Evolutionary conservation across 805 yeast genomes (phyloP), one percentile per base, ranked within the genome.

Genomic region (Brettanomyces sp.): DNA sequence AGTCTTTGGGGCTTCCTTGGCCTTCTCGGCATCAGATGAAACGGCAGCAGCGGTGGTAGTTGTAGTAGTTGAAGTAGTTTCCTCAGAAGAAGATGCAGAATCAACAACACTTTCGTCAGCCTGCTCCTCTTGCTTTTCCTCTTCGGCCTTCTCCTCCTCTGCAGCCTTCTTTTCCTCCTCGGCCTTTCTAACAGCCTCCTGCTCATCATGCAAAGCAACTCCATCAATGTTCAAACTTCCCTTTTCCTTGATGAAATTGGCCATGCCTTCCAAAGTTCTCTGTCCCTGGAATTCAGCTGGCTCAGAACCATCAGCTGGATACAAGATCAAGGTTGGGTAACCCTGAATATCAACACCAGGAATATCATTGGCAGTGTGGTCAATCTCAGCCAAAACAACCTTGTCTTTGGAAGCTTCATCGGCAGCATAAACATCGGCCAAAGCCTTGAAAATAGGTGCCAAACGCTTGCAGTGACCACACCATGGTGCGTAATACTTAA

Each of bases 401-500:
- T 80, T 73, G 45, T 68, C 68, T 45, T 67, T 63, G 43, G 72
- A 70, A 41, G 64, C 70, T 22, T 66, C 59, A 59, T 80, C 79
- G 44, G 73, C 64, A 49, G 69, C 71, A 66, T 74, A 85, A 45
- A 83, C 57, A 43, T 70, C 80, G 44, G 91, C 97, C 53, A 93
- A 77, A 62, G 90, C 93, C 63, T 86, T 95, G 73, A 80, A 91
- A 48, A 72, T 74, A 60, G 96, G 96, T 44, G 91, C 91, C 64
- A 89, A 74, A 67, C 77, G 85, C 74, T 87, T 88, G 74, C 96
- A 88, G 74, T 89, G 96, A 41, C 96, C 95, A 73, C 96, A 89
- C 96, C 96, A 90, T 69, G 95, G 95, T 42, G 98, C 97, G 62
- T 86, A 90, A 69, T 90, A 91, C 71, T 87, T 85, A 47, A 91